Evolutionary conservation across 2,329 filamentous ascomycete species (phyloP).

Genomic region (Chaetomiaceae sp.): DNA sequence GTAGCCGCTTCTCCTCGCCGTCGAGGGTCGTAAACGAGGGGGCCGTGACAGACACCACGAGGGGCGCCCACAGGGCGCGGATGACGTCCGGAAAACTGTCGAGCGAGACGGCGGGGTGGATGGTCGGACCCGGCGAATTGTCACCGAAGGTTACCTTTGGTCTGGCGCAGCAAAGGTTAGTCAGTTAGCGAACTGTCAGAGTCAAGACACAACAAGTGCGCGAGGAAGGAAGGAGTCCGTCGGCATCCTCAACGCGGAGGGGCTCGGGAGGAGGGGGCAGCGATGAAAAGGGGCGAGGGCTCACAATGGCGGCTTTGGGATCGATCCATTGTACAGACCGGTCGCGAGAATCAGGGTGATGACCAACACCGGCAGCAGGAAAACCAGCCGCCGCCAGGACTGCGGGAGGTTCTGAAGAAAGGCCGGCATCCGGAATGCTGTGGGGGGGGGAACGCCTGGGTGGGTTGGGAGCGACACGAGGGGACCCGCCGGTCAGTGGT

Average conservation of each 20-base stretch:
- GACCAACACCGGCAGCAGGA: conserved; percentile 14
- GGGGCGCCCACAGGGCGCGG: conserved; percentile 20
- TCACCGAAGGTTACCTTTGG: conserved; percentile 16
- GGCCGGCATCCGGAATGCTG: conserved; percentile 13
- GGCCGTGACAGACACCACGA: conserved; percentile 20
- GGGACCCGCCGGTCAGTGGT: no score
- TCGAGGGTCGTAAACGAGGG: conserved; percentile 18
- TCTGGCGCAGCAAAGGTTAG: conserved; percentile 1
- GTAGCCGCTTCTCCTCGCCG: conserved; percentile 17
- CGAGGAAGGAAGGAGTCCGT: background rate
- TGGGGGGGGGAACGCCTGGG: no score
- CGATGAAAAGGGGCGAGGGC: background rate
- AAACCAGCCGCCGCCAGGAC: conserved; percentile 18
- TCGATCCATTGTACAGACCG: conserved; percentile 16
- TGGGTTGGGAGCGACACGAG: no score
- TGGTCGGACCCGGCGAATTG: background rate
- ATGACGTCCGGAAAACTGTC: conserved; percentile 16
- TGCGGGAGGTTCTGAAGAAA: conserved; percentile 17
- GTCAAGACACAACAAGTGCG: background rate
- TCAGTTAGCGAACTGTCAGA: background rate
- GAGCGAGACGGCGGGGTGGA: conserved; percentile 4
- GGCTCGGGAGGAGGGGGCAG: no score
- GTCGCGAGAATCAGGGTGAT: conserved; percentile 12
- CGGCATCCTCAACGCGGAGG: no score
- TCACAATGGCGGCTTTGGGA: conserved; percentile 19